Base-by-base conservation (phyloP, 2,329 filamentous ascomycete species). In the Ceratocystis alfenasii region DNA sequence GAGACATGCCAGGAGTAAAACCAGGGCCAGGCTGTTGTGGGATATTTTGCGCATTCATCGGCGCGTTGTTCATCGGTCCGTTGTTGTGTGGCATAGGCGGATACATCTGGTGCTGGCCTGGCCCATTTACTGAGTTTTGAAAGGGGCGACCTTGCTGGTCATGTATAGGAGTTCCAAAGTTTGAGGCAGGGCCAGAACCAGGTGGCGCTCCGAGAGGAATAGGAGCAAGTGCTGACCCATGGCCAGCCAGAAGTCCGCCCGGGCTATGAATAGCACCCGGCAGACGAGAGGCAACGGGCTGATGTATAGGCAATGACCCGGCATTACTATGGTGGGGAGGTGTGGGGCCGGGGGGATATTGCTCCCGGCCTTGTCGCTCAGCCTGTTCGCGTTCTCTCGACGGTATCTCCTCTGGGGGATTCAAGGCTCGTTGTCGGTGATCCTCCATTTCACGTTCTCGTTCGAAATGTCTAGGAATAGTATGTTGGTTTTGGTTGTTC, bases 291-390 rank as follows among this genome's bases (percentile, higher is more conserved):
- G 93, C 93, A 67, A 96, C 91, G 4, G 93, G 93, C 75, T 97
- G 93, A 76, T 97, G 93, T 71, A 97, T 87, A 65, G 92, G 90
- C 65, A 96, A 89, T 2, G 92, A 90, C 66, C 88, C 90, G 48
- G 89, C 87, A 73, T 89, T 92, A 76, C 88, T 94, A 75, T 96
- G 92, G 73, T 94, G 90, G 30, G 87, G 85, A 68, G 88, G 90
- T 28, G 87, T 85, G 70, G 86, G 87, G 72, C 85, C 86, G 63
- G 84, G 82, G 55, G 87, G 85, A 73, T 83, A 80, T 67, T 83
- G 78, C 69, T 89, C 87, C 73, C 86, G 81, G 70, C 89, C 86
- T 71, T 85, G 81, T 69, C 85, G 76, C 69, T 78, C 76, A 70
- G 77, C 76, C 70, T 78, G 78, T 70, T 80, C 78, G 70, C 76